Base-by-base conservation (phyloP, 441 rosid genomes). In the Croton setiger region DNA sequence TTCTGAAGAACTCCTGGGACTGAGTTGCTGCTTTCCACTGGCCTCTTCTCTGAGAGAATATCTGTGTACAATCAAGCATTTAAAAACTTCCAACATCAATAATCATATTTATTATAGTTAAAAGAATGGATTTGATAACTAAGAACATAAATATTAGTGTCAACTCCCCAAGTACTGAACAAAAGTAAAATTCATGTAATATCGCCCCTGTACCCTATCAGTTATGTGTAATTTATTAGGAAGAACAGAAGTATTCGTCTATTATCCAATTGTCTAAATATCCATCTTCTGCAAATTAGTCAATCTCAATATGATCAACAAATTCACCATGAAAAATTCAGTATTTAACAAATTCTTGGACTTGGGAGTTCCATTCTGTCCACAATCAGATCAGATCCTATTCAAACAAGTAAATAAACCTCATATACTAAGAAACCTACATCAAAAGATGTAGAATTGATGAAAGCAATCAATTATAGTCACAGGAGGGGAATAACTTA, bases 1-100 rank as follows among this genome's bases (percentile, higher is more conserved):
- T 91, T 82, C 99, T 85, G 74, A 96, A 90, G 81, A 96, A 91
- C 78, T 96, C 99, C 82, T 96, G 99, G 62, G 99, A 96, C 84
- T 96, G 99, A 43, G 97, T 91, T 75, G 99, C 98, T 35, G 99
- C 99, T 85, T 76, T 93, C 99, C 98, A 96, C 80, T 93, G 99
- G 64, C 99, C 99, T 75, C 99, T 84, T 80, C 97, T 96, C 86
- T 86, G 83, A 62, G 91, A 89, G 79, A 96, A 93, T 78, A 93
- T 88, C 98, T 96, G 77, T 54, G 71, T 37, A 69, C 10, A 27
- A 57, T 48, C 10, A 63, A 63, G 43, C 54, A 68, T 53, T 31
- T 13, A 18, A 44, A 74, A 48, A n/a, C 0, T 45, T 69, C 54
- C 68, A 71, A 9, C 52, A 53, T 35, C 56, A 39, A 45, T 41